phyloP scores from a whole-genome alignment of 768 basidiomycete genomes.

The Mycena leptocephala region DNA sequence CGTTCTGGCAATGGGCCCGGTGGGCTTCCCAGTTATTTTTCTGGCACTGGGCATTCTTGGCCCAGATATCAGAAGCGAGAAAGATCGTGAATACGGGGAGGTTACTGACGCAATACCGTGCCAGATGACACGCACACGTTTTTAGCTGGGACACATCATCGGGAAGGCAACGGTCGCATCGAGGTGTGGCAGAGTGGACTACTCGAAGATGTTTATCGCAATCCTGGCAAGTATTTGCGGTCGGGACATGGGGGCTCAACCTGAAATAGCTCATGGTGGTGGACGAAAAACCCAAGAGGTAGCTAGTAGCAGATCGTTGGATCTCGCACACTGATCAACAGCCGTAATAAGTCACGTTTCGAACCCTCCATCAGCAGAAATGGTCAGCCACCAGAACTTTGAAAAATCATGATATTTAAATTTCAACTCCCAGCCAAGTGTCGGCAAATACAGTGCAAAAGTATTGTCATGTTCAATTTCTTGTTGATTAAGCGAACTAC shows the following conservation, averaged over 20 bases:
- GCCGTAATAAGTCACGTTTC: too few relatives aligned
- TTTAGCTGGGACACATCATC: neutral
- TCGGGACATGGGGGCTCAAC: neutral
- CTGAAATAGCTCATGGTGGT: constrained; percentile 6
- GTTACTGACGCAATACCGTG: neutral
- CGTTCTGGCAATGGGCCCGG: neutral
- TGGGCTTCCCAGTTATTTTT: neutral
- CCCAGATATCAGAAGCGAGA: neutral
- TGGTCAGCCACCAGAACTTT: too few relatives aligned
- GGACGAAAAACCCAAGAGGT: neutral
- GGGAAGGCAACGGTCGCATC: constrained; percentile 10
- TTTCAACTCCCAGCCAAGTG: too few relatives aligned
- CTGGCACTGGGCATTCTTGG: neutral
- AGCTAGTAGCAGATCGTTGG: too few relatives aligned
- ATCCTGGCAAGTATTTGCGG: neutral
- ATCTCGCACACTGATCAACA: too few relatives aligned
- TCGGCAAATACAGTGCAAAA: too few relatives aligned
- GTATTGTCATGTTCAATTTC: too few relatives aligned
- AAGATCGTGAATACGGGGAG: neutral
- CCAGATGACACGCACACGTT: constrained; percentile 5
- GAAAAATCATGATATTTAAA: too few relatives aligned
- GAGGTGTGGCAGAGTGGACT: neutral
- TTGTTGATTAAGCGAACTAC: too few relatives aligned
- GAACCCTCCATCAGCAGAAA: too few relatives aligned
- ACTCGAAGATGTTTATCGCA: constrained; percentile 10